Evolutionary conservation across 768 basidiomycete species (phyloP), one percentile per base, ranked within the genome.

Genomic region (Phylloporus sp.): DNA sequence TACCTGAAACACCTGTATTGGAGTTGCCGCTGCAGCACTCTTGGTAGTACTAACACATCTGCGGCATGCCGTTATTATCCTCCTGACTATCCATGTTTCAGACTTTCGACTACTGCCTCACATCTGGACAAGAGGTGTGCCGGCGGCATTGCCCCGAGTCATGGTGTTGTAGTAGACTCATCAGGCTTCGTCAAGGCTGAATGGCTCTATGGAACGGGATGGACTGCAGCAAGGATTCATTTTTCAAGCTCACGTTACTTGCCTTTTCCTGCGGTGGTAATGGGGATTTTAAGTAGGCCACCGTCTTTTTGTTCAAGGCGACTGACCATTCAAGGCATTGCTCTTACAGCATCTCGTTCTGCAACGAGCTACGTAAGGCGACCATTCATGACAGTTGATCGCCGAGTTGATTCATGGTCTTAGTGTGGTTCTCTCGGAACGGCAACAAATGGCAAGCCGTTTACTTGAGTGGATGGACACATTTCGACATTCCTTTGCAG

Each of bases 161-260:
- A 6, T n/a, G n/a, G 8, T 27, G 22, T 26, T n/a, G n/a, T n/a
- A n/a, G 35, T 4, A 9, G n/a, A 36, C 16, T 9, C 38, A 10
- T 7, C 3, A 11, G 15, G 9, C 29, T 50, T 49, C 15, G 6
- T 15, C 24, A 47, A 63, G 62, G 52, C 57, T 13, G 41, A 50
- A 28, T 62, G 54, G 60, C 12, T 65, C 24, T 52, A 50, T 32
- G 42, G 55, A 31, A 53, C 54, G 16, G 52, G 18, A 35, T 64
- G 60, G 62, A 55, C 54, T 18, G 36, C 47, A 3, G 41, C 41
- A 48, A 49, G 62, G 49, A 45, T 65, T 6, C 54, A 56, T 18
- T 64, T 65, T 47, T 15, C 47, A 15, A 20, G 42, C n/a, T 57
- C 38, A 28, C 63, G 62, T 18, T 65, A 64, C 53, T 38, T 64